Evolutionary conservation across 2,329 filamentous ascomycete genomes (phyloP), one percentile per base, ranked within the genome.

Genomic region (Cryphonectria carpinicola): DNA sequence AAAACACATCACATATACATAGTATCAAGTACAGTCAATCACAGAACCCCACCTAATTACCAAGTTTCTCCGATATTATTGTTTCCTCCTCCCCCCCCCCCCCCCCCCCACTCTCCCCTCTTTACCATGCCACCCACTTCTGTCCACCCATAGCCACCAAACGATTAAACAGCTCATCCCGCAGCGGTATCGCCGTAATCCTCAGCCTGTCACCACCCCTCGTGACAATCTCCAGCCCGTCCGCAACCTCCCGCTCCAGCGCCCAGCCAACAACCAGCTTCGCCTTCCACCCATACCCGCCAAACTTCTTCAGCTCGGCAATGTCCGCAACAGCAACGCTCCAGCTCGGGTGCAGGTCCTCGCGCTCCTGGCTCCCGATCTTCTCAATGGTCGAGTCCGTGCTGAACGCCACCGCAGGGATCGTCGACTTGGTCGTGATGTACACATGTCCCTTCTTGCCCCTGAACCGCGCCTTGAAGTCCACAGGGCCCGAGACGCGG

Each of bases 231-330:
- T 93, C 85, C 74, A 97, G 75, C 0, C 92, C 93, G 81, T 96
- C 93, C 0, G 91, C 89, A 41, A 96, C 88, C 78, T 95, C 90
- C 64, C 89, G 85, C 0, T 89, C 87, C 76, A 93, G 86, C 0
- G 92, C 90, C 92, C 93, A 94, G 0, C 93, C 93, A 0, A 96
- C 92, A 1, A 96, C 86, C 65, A 96, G 81, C 82, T 94, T 95
- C 1, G 90, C 89, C 81, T 96, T 97, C 93, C 93, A 97, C 0
- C 93, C 93, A 49, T 95, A 84, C 0, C 93, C 93, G 5, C 93
- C 93, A 1, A 95, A 83, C 81, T 97, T 97, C 79, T 90, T 92
- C 67, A 97, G 77, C 79, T 95, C 92, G 66, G 79, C 82, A 62
- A 97, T 91, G 22, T 95, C 91, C 0, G 85, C 85, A 4, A 96